Evolutionary conservation across 176 grass and related monocot species (phyloP), one percentile per base, ranked within the genome.

Genomic region (Oryza brachyantha): DNA sequence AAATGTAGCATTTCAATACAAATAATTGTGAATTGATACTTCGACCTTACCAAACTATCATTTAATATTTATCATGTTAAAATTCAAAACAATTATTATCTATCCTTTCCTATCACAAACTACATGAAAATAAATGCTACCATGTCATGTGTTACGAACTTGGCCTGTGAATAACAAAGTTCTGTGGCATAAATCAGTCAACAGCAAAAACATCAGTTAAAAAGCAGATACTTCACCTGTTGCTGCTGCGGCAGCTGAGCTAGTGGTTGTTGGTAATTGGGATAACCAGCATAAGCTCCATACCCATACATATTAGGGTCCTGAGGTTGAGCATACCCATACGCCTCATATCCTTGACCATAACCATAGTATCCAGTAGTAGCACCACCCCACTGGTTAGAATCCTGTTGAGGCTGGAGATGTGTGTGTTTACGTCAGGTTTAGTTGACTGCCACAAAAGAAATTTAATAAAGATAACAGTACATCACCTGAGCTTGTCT

Each of bases 391-490:
- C 93, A 95, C 81, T 95, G 89, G 78, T 87, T 95, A 12, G 84
- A 62, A 28, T 91, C 93, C 76, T 92, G 93, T 89, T 94, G 92
- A 63, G 85, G 89, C 89, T 94, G 83, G 14, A 93, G 79, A 70
- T 32, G 21, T 19, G 67, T 21, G 57, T 7, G 70, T n/a, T n/a
- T n/a, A n/a, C n/a, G n/a, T 37, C 22, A 85, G 75, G 7, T 65
- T 68, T 13, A 13, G 48, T 41, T 57, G 19, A 43, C 16, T 27
- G 59, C 24, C n/a, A n/a, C n/a, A n/a, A 21, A 52, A 63, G 35
- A 31, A 42, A 61, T 5, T 1, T 40, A 16, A 39, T 19, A 1
- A 52, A 21, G 19, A 3, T 39, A 27, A 8, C 48, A 52, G 48
- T 21, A 69, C 5, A 75, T 40, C 61, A 87, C 79, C 79, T 82